Base-by-base conservation (phyloP, 768 basidiomycete genomes). In the Lentinus tigrinus region DNA sequence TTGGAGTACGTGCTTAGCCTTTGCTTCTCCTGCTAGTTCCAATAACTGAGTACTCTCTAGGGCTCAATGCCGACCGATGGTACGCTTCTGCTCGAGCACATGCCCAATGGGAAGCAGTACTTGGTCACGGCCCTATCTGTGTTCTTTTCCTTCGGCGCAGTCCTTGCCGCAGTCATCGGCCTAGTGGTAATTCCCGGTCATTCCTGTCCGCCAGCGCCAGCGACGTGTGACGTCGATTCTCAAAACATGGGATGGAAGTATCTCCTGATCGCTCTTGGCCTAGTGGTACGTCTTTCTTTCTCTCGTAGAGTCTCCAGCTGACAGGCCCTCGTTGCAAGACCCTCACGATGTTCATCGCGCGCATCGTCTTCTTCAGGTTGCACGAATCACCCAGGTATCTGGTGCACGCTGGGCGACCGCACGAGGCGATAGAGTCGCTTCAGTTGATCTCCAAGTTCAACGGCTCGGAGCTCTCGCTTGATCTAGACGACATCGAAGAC, bases 31-130 rank as follows among this genome's bases (percentile, higher is more conserved):
- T 14, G 34, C 11, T 48, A 43, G 17, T 6, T n/a, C n/a, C n/a
- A n/a, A n/a, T n/a, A n/a, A 11, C 37, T 52, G 19, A 31, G 10
- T 4, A 17, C 26, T 3, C 2, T 27, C 46, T 54, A 95, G 92
- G 89, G 95, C 39, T 88, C 93, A 42, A 96, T 98, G 93, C 95
- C 95, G 1, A 98, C 95, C 0, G 96, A 98, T 64, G 95, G 95
- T 6, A 98, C 94, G 0, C 83, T 96, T 3, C 81, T 94, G 23
- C 79, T 94, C 9, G 96, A 99, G 67, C 94, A 97, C 65, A 86
- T 98, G 78, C 96, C 96, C 2, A 85, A 88, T 62, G 83, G 84
- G n/a, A 93, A 95, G 62, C 87, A 94, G 66, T 94, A 96, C 69
- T 83, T 98, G 28, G 87, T 98, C 52, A 96, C 93, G 0, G 89